phyloP scores from a whole-genome alignment of 768 basidiomycete species.

The Boletus pseudo-olivaceus region DNA sequence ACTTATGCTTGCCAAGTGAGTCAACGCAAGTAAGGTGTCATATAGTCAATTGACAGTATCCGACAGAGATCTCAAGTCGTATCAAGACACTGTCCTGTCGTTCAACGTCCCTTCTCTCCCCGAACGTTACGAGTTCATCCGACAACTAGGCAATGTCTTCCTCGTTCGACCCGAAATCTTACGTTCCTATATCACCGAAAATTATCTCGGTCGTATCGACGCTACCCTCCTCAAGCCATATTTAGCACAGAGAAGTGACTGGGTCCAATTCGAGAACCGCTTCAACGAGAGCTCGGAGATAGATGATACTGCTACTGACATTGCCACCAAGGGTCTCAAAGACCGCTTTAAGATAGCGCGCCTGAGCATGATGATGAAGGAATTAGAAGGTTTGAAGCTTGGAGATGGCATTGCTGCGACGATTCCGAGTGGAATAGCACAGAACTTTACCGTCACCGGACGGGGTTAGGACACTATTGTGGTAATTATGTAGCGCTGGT shows the following conservation, averaged over 20 bases:
- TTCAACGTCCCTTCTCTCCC: constrained; percentile 81
- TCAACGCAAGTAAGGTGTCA: constrained; percentile 9
- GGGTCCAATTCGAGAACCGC: constrained; percentile 78
- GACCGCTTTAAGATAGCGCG: constrained; percentile 62
- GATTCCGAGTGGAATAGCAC: constrained; percentile 55
- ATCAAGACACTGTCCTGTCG: constrained; percentile 85
- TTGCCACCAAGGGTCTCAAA: constrained; percentile 46
- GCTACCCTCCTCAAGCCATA: constrained; percentile 84
- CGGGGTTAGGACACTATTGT: constrained; percentile 38
- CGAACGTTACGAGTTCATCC: constrained; percentile 97
- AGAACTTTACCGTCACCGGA: constrained; percentile 48
- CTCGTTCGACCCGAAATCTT: constrained; percentile 94
- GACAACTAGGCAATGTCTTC: constrained; percentile 96
- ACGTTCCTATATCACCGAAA: constrained; percentile 92
- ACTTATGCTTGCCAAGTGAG: constrained; percentile 95
- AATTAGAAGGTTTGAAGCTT: constrained; percentile 65
- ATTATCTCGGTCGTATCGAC: constrained; percentile 91
- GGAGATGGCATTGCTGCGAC: constrained; percentile 56
- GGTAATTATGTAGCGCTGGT: background rate
- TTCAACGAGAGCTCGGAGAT: constrained; percentile 60
- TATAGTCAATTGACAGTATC: background rate
- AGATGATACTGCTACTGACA: constrained; percentile 39
- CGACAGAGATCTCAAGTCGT: constrained; percentile 87
- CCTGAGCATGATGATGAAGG: constrained; percentile 84
- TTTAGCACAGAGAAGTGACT: constrained; percentile 86